Conservation (phyloP, 768 basidiomycete species). For the Leccinum aurantiacum region DNA sequence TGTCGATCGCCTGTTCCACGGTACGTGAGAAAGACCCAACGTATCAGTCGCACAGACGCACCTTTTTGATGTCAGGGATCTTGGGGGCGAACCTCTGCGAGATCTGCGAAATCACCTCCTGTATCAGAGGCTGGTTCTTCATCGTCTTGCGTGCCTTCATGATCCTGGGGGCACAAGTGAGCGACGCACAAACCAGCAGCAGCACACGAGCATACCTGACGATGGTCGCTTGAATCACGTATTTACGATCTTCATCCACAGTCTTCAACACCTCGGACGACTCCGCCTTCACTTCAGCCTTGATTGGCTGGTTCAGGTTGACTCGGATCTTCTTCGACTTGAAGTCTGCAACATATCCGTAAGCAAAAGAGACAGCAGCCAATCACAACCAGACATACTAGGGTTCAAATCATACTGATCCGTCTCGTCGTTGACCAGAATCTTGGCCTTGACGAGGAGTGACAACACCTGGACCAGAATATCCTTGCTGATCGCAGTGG, state of each 20-base stretch:
- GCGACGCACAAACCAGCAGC: not conserved
- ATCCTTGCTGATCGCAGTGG: slow-evolving; percentile 80
- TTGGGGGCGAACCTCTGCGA: slow-evolving; percentile 87
- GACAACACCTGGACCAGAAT: slow-evolving; percentile 64
- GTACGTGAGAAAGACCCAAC: slow-evolving; percentile 1
- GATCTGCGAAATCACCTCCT: slow-evolving; percentile 89
- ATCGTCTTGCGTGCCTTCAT: slow-evolving; percentile 96
- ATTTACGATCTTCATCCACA: slow-evolving; percentile 96
- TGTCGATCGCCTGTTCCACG: slow-evolving; percentile 72
- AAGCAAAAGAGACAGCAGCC: not conserved
- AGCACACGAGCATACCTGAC: slow-evolving; percentile 41
- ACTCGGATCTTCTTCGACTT: slow-evolving; percentile 94
- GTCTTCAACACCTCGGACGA: slow-evolving; percentile 86
- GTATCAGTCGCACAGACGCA: slow-evolving; percentile 22
- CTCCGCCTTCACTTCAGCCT: slow-evolving; percentile 92
- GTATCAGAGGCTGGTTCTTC: slow-evolving; percentile 89
- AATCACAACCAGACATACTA: slow-evolving; percentile 36
- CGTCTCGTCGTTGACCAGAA: slow-evolving; percentile 83
- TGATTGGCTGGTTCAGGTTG: slow-evolving; percentile 89
- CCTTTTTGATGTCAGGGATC: slow-evolving; percentile 97
- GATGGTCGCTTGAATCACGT: slow-evolving; percentile 92
- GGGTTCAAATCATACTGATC: slow-evolving; percentile 94
- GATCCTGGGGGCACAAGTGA: slow-evolving; percentile 49
- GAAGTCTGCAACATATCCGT: slow-evolving; percentile 52
- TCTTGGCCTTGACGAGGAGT: slow-evolving; percentile 82